Conservation (phyloP, 2,329 filamentous ascomycete genomes). For the Botrytis cinerea region DNA sequence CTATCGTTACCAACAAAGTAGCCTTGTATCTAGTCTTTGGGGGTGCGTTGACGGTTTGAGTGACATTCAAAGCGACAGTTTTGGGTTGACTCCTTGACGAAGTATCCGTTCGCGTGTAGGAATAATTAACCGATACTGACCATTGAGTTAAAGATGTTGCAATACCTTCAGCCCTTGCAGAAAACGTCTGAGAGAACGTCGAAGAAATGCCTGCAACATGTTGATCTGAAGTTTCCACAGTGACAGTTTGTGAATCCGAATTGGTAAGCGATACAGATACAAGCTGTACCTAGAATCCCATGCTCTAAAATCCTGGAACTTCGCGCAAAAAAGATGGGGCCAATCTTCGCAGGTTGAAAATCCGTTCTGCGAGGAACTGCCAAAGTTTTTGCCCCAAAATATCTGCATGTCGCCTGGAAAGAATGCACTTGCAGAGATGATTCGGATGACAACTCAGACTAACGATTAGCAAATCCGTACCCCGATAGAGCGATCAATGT, state of each 20-base stretch:
- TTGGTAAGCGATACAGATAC: neutral
- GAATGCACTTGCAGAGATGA: neutral
- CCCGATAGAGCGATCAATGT: neutral
- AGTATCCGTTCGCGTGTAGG: slow-evolving; percentile 1
- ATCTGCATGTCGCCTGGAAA: neutral
- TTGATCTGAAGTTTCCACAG: slow-evolving; percentile 13
- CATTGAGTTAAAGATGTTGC: slow-evolving; percentile 3
- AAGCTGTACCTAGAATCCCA: neutral
- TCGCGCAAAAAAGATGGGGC: neutral
- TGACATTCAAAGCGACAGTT: neutral
- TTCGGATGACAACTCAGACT: neutral
- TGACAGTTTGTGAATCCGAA: neutral
- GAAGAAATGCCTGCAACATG: neutral
- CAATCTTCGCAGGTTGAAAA: neutral
- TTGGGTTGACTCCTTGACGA: neutral
- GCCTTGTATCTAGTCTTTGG: neutral
- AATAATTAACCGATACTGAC: neutral
- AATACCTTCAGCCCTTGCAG: neutral
- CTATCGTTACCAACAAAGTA: slow-evolving; percentile 7
- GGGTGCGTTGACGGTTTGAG: slow-evolving; percentile 1
- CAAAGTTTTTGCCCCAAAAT: neutral
- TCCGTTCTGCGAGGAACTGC: neutral
- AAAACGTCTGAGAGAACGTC: neutral
- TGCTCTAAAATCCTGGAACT: neutral
- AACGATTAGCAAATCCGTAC: neutral